Conservation (phyloP, 164 flowering plant genomes). For the Sextonia rubra region DNA sequence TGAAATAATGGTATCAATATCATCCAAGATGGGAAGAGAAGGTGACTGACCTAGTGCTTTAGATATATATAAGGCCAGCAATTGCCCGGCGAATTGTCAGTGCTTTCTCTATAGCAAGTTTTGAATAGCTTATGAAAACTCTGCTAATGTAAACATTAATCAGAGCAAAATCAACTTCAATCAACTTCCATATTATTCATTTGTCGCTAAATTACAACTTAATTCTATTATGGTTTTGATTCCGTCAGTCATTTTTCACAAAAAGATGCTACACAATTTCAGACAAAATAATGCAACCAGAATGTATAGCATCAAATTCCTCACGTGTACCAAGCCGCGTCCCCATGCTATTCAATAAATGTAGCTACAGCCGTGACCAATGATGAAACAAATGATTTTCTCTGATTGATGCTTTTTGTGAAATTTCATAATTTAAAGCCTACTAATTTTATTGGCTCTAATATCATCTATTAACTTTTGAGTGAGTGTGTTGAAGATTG, state of each 20-base stretch:
- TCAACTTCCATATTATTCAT: neutral
- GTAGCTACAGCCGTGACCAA: slow-evolving; percentile 71
- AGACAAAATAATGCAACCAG: slow-evolving; percentile 1
- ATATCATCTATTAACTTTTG: too few species aligned
- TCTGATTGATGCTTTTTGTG: too few species aligned
- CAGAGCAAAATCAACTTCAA: slow-evolving; percentile 9
- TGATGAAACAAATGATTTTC: too few species aligned
- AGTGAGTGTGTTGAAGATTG: too few species aligned
- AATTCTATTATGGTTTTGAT: neutral
- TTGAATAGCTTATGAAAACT: slow-evolving; percentile 61
- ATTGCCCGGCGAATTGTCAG: slow-evolving; percentile 49
- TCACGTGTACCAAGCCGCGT: slow-evolving; percentile 75
- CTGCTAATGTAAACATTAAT: slow-evolving; percentile 39
- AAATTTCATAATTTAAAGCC: too few species aligned
- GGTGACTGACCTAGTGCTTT: slow-evolving; percentile 89
- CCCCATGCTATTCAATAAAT: slow-evolving; percentile 51
- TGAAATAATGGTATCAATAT: slow-evolving; percentile 75
- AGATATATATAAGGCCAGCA: slow-evolving; percentile 48
- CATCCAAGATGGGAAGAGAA: slow-evolving; percentile 81
- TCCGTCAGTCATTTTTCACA: neutral
- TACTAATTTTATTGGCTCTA: too few species aligned
- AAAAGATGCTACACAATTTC: neutral
- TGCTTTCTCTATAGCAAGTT: slow-evolving; percentile 68
- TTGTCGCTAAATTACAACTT: neutral
- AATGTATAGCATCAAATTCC: slow-evolving; percentile 2